Base-by-base conservation (phyloP, 2,329 filamentous ascomycete species). In the Drechslerella dactyloides region DNA sequence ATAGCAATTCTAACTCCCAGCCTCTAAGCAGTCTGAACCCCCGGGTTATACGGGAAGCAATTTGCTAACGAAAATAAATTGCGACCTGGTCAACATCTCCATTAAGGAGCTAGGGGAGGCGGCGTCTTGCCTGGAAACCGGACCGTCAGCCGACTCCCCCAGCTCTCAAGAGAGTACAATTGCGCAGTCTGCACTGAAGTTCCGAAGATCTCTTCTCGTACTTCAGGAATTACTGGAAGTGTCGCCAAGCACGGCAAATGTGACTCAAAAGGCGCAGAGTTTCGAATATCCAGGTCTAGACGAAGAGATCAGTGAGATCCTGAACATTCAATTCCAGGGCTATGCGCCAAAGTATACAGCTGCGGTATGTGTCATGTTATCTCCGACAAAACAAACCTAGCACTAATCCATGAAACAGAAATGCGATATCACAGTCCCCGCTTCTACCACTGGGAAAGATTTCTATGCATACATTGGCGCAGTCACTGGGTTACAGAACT, bases 281-380 rank as follows among this genome's bases (percentile, higher is more conserved):
- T 72, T 72, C 35, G 68, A 72, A n/a, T 72, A 65, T 40, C 68
- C 68, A n/a, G 59, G 60, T 2, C 19, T 72, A 7, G 68, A 72
- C 6, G 68, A 72, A 42, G 68, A 72, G 15, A 8, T 65, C 4
- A 52, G 59, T 6, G 60, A 63, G 24, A 60, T 63, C 10, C 59
- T 60, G 5, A 65, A 54, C 0, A 72, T 72, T 15, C 54, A 60
- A 13, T 72, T 72, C 42, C 68, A 72, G 8, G 68, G 68, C 23
- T 56, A 72, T 30, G 68, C 68, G 1, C 68, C 68, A 1, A 72
- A 72, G 27, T 72, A 72, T 40, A 64, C 19, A 8, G 54, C 60
- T 13, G 54, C 59, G 10, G 68, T 72, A 65, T 13, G 68, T 37
- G 54, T 35, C 19, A 15, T 17, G 10, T 60, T 24, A 21, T 21